These are phyloP conservation scores for Groenewaldozyma sp. DNA, from an alignment of 1,139 yeast species.

Conservation along the genomic window DNA sequence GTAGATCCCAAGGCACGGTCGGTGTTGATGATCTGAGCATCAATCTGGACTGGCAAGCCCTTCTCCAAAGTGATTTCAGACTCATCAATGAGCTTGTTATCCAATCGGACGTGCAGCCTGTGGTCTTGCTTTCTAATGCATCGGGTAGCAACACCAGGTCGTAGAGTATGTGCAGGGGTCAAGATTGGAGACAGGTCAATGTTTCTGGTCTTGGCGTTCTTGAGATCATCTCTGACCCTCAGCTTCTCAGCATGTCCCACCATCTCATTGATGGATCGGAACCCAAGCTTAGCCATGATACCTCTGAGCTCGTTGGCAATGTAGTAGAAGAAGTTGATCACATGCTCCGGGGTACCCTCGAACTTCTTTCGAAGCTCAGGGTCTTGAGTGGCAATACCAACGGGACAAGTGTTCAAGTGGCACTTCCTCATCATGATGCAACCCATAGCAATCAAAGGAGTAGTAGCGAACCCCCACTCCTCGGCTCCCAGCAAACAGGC, in stretches of 20 bases:
- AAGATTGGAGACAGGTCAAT: constrained; percentile 86
- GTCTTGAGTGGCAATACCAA: constrained; percentile 98
- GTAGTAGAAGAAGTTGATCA: constrained; percentile 93
- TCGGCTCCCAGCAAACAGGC: constrained; percentile 97
- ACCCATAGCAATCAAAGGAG: constrained; percentile 95
- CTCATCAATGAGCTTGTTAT: constrained; percentile 92
- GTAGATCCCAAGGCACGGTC: constrained; percentile 96
- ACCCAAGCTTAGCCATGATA: constrained; percentile 91
- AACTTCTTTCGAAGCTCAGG: constrained; percentile 88
- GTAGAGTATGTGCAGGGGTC: constrained; percentile 92
- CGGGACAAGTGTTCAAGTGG: constrained; percentile 91
- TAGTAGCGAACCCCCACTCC: constrained; percentile 96
- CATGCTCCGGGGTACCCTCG: constrained; percentile 96
- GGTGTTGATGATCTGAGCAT: constrained; percentile 86
- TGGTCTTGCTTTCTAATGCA: constrained; percentile 94
- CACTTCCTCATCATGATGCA: constrained; percentile 95
- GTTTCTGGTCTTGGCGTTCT: constrained; percentile 85
- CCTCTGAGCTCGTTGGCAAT: constrained; percentile 85
- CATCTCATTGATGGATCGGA: constrained; percentile 95
- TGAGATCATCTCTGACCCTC: constrained; percentile 71
- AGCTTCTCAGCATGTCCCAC: constrained; percentile 93
- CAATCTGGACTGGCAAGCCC: constrained; percentile 91
- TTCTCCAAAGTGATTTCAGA: constrained; percentile 87
- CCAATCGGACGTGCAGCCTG: constrained; percentile 82
- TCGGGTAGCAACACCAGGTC: constrained; percentile 97